Evolutionary conservation across 2,329 filamentous ascomycete species (phyloP), one percentile per base, ranked within the genome.

Genomic region (Aspergillus texensis): DNA sequence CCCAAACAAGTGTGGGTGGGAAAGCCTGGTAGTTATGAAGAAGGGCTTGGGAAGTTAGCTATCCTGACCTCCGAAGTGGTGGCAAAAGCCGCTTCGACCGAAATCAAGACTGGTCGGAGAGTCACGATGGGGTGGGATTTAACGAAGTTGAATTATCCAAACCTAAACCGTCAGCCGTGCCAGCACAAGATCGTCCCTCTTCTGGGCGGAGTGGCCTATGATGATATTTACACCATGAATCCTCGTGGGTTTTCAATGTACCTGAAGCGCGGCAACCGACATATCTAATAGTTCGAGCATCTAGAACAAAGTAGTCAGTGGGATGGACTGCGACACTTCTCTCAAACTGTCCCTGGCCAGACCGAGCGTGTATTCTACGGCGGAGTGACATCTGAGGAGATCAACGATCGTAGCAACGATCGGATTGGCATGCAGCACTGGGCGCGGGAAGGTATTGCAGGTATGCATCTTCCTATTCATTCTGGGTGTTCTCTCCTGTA

Each of bases 111-210:
- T 0, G 86, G 86, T 14, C 77, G 77, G 24, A 79, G 84, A 36
- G 80, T 86, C 28, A 82, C 82, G 11, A 77, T 88, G 45, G 81
- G 81, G 30, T 88, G 85, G 85, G 82, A 85, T 28, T 71, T 88
- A 64, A 82, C 80, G 24, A 87, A 87, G 68, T 74, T 87, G 3
- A 84, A 87, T 62, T 80, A 83, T 66, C 83, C 85, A 1, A 83
- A 84, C 64, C 83, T 87, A 66, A 81, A 81, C 50, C 80, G 86
- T 2, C 80, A 82, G 39, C 80, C 82, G 10, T 83, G 82, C 57
- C 74, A 82, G 36, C 85, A 86, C 66, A 79, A 80, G 60, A 83
- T 87, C 61, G 76, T 84, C 1, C 79, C 82, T 12, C 63, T 85
- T 19, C 73, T 86, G 10, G 78, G 79, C 11, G 80, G 83, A 11